Base-by-base conservation (phyloP, 2,329 filamentous ascomycete species). In the Myriosclerotinia duriaeana region DNA sequence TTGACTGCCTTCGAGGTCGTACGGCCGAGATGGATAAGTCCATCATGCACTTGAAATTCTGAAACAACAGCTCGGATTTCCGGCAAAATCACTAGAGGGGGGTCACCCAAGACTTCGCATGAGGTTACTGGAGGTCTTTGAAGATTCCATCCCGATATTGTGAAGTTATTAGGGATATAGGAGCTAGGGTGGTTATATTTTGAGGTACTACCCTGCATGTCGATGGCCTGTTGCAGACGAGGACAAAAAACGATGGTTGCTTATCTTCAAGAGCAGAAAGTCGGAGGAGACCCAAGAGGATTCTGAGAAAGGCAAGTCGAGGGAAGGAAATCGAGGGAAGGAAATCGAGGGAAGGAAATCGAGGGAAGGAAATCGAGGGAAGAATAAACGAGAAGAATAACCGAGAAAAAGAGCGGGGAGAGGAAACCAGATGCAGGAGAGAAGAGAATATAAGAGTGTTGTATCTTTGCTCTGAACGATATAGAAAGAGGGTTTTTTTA, bases 121-220 rank as follows among this genome's bases (percentile, higher is more conserved):
- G 46, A 4, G 3, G 50, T 50, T 8, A 50, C 58, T 17, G 58
- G 44, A 5, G 38, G 44, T 52, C 56, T 61, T 38, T 40, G 58
- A 26, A 50, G n/a, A 9, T 52, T 36, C 14, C 14, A n/a, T 38
- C 42, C 30, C 8, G 56, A 44, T 26, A 50, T 22, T 38, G 26
- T 60, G 30, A 48, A 60, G n/a, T 60, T 48, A 60, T 60, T 22
- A n/a, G 56, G 56, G 17, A 48, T 60, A 3, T 48, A 60, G 30
- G 42, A 48, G 56, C 42, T 36, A 36, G 42, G 42, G 8, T 8
- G 2, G 17, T 22, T 11, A 11, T 22, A 30, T 22, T 22, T 38
- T 11, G n/a, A 9, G 44, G 5, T 4, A 36, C 34, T 3, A 14
- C 7, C 44, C 4, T 50, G n/a, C 14, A 20, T 26, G 12, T 22